These are phyloP conservation scores for Penicillium freii DNA, from an alignment of 2,329 filamentous ascomycete genomes.

Conservation along the genomic window DNA sequence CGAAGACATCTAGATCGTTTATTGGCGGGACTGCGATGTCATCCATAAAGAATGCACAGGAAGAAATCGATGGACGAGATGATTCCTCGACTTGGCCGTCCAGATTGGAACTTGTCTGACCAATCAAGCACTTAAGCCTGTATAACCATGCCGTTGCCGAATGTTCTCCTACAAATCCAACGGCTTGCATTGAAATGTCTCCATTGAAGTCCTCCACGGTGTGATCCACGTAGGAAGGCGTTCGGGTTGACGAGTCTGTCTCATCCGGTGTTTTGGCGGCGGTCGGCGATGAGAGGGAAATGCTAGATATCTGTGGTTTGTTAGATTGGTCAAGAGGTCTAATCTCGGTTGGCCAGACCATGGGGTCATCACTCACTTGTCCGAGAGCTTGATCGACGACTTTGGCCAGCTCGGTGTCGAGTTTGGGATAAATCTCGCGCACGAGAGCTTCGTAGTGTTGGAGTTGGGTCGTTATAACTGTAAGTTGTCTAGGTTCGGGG, in stretches of 20 bases:
- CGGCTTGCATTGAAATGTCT: slow-evolving; percentile 37
- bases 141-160: slow-evolving; percentile 47
- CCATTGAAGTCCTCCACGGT: slow-evolving; percentile 46
- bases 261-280: neutral
- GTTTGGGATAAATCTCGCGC: slow-evolving; percentile 34
- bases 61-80: slow-evolving; percentile 27
- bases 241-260: slow-evolving; percentile 13
- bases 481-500: slow-evolving; percentile 34
- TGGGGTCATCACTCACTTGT: slow-evolving; percentile 25
- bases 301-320: neutral
- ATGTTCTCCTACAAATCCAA: slow-evolving; percentile 46
- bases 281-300: slow-evolving; percentile 2
- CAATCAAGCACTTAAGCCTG: slow-evolving; percentile 38
- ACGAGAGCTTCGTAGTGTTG: slow-evolving; percentile 39
- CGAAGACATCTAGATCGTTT: slow-evolving; percentile 37
- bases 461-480: slow-evolving; percentile 39
- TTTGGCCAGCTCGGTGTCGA: slow-evolving; percentile 34
- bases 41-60: slow-evolving; percentile 37
- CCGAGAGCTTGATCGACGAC: slow-evolving; percentile 37
- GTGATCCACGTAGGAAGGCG: slow-evolving; percentile 39
- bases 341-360: neutral
- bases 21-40: slow-evolving; percentile 36
- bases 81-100: slow-evolving; percentile 23
- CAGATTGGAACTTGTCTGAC: slow-evolving; percentile 22
- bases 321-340: neutral